Percentiles rank a stretch among this genome's conserved stretches.
Conservation (phyloP, 331 rosid species). For the Pyracantha coccinea region DNA sequence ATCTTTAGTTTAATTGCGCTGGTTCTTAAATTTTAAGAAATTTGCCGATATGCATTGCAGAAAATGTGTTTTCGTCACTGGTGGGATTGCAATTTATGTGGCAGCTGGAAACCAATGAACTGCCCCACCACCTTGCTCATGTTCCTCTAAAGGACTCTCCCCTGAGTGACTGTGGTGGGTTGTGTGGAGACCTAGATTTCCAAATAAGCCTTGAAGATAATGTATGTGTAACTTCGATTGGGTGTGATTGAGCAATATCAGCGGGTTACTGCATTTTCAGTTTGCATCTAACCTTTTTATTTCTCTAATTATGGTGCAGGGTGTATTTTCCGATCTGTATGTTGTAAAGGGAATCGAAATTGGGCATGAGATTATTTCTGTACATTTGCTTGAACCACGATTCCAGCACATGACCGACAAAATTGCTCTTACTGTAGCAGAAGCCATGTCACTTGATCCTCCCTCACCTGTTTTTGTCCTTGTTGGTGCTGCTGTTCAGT, state of each 20-base stretch:
- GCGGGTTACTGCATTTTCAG: conserved; percentile 5
- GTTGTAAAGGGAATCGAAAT: conserved; percentile 81
- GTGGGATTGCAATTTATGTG: conserved; percentile 94
- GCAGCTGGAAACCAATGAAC: conserved; percentile 50
- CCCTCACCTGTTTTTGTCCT: conserved; percentile 91
- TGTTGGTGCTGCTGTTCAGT: conserved; percentile 62
- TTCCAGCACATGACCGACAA: conserved; percentile 53
- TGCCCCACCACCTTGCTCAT: conserved; percentile 68
- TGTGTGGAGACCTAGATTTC: conserved; percentile 81
- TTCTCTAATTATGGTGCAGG: conserved; percentile 49
- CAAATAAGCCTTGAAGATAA: conserved; percentile 83
- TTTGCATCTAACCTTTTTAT: conserved; percentile 9
- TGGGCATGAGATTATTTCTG: conserved; percentile 84
- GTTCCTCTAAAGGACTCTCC: conserved; percentile 92
- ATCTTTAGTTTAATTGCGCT: background rate
- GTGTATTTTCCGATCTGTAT: conserved; percentile 82
- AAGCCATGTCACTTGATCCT: conserved; percentile 91
- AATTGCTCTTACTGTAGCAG: conserved; percentile 88
- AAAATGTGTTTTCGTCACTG: conserved; percentile 89
- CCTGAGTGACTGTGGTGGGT: conserved; percentile 86
- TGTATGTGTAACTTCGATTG: conserved; percentile 51
- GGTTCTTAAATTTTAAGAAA: conserved; percentile 13
- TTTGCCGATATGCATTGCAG: conserved; percentile 42
- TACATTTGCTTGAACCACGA: conserved; percentile 69
- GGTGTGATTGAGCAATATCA: conserved; percentile 23